phyloP scores from a whole-genome alignment of 2,329 filamentous ascomycete genomes.

The Tolypocladium cylindrosporum region DNA sequence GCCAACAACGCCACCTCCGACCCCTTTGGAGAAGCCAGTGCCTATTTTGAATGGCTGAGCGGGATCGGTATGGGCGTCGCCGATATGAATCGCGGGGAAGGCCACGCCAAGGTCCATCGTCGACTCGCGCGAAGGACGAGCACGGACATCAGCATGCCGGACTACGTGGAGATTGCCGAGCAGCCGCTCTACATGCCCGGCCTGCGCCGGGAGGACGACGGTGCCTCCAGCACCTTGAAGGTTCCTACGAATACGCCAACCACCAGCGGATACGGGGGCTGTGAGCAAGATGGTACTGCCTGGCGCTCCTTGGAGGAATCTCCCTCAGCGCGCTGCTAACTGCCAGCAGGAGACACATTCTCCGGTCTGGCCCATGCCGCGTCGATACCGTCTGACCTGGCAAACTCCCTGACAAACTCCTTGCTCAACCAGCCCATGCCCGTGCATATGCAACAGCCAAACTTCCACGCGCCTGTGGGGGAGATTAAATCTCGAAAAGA shows the following conservation, averaged over 20 bases:
- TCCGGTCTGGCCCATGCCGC: slow-evolving; percentile 9
- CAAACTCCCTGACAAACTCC: slow-evolving; percentile 34
- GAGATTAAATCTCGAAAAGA: slow-evolving; percentile 37
- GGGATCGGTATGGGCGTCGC: slow-evolving; percentile 7
- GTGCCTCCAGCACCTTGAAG: slow-evolving; percentile 15
- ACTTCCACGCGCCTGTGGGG: slow-evolving; percentile 18
- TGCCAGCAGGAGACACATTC: slow-evolving; percentile 7
- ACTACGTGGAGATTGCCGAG: slow-evolving; percentile 20
- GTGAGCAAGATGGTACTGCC: slow-evolving; percentile 10
- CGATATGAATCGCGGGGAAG: slow-evolving; percentile 2
- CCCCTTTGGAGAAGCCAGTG: slow-evolving; percentile 11
- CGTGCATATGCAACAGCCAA: slow-evolving; percentile 20
- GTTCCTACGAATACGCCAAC: slow-evolving; percentile 34
- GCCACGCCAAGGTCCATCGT: slow-evolving; percentile 1
- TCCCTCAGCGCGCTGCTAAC: neutral
- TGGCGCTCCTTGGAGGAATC: neutral
- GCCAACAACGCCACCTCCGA: slow-evolving; percentile 5
- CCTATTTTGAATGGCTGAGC: slow-evolving; percentile 18
- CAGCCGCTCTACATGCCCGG: slow-evolving; percentile 7
- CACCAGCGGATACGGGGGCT: slow-evolving; percentile 6
- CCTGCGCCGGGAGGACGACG: slow-evolving; percentile 23
- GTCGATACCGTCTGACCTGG: slow-evolving; percentile 22
- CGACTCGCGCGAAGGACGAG: slow-evolving; percentile 16
- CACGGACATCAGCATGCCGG: slow-evolving; percentile 32
- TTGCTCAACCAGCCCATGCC: slow-evolving; percentile 37